Conservation (phyloP, 495 filamentous ascomycete genomes). For the Filosporella fistucella region DNA sequence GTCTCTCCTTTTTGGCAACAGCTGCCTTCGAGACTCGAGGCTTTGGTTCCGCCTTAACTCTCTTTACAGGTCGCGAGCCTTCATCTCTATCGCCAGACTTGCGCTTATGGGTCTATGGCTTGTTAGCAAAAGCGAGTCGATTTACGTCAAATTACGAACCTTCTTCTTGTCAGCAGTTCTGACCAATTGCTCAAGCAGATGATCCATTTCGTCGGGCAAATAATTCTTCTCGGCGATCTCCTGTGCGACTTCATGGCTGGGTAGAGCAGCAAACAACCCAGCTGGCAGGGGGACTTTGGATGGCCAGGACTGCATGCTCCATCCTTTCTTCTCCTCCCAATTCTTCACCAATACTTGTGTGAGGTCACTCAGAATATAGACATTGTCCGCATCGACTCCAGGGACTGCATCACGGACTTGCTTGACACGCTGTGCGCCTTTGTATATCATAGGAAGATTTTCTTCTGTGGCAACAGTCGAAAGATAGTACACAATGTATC, state of each 20-base stretch:
- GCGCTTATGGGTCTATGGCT: slow-evolving; percentile 33
- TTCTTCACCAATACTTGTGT: slow-evolving; percentile 75
- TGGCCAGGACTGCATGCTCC: slow-evolving; percentile 75
- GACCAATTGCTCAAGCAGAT: slow-evolving; percentile 49
- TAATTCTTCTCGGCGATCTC: slow-evolving; percentile 79
- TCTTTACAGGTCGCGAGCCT: slow-evolving; percentile 29
- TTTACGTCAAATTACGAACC: too few species aligned
- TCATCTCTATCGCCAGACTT: slow-evolving; percentile 42
- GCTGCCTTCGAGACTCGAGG: slow-evolving; percentile 11
- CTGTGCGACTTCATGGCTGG: slow-evolving; percentile 73
- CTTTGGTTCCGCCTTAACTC: slow-evolving; percentile 24
- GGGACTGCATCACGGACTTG: slow-evolving; percentile 76
- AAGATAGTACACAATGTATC: slow-evolving; percentile 87
- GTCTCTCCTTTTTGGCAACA: slow-evolving; percentile 23
- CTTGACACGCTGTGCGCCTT: slow-evolving; percentile 90
- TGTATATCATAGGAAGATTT: slow-evolving; percentile 85
- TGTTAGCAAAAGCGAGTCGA: too few species aligned
- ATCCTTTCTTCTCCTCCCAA: slow-evolving; percentile 75
- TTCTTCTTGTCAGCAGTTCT: slow-evolving; percentile 38
- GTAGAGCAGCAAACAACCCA: slow-evolving; percentile 69
- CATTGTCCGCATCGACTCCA: slow-evolving; percentile 51
- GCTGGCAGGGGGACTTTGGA: slow-evolving; percentile 75
- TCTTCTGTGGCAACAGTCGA: slow-evolving; percentile 75
- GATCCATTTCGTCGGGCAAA: slow-evolving; percentile 74
- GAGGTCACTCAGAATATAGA: slow-evolving; percentile 87